Conservation (phyloP, 768 basidiomycete genomes). For the Leccinum fibrillosum region DNA sequence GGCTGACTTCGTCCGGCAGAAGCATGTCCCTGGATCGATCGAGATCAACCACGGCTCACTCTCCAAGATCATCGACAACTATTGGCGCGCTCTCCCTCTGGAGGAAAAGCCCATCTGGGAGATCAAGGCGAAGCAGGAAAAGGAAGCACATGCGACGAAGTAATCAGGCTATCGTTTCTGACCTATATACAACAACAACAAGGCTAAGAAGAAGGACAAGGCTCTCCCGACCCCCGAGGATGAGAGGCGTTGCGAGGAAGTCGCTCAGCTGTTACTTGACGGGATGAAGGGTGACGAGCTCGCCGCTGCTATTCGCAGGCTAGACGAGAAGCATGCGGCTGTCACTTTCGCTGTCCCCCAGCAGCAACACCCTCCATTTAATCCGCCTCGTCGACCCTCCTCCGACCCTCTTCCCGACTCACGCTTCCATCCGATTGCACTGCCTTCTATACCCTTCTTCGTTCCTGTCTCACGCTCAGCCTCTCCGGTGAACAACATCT, state of each 20-base stretch:
- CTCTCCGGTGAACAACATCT: slow-evolving; percentile 45
- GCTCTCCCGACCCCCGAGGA: slow-evolving; percentile 19
- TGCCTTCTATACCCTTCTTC: slow-evolving; percentile 45
- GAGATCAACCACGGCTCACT: slow-evolving; percentile 48
- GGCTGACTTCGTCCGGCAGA: slow-evolving; percentile 37
- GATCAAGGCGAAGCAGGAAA: slow-evolving; percentile 65
- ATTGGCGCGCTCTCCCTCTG: slow-evolving; percentile 67
- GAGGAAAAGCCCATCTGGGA: slow-evolving; percentile 76
- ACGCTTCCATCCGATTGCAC: slow-evolving; percentile 37
- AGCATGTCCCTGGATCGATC: slow-evolving; percentile 51
- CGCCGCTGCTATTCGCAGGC: slow-evolving; percentile 53
- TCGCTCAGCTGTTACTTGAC: slow-evolving; percentile 60
- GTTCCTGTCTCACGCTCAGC: slow-evolving; percentile 30
- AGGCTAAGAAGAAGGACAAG: slow-evolving; percentile 39
- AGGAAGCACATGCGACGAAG: slow-evolving; percentile 63
- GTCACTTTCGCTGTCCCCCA: neutral
- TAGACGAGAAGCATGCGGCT: slow-evolving; percentile 35
- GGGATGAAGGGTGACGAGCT: slow-evolving; percentile 72
- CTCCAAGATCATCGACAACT: slow-evolving; percentile 50
- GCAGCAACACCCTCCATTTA: slow-evolving; percentile 17
- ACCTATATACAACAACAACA: slow-evolving; percentile 45
- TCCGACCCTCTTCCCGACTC: slow-evolving; percentile 58
- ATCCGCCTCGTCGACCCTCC: slow-evolving; percentile 52
- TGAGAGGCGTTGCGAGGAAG: slow-evolving; percentile 43
- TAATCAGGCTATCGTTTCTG: slow-evolving; percentile 64